phyloP scores from a whole-genome alignment of 768 basidiomycete species.

The Amanita fuliginea region DNA sequence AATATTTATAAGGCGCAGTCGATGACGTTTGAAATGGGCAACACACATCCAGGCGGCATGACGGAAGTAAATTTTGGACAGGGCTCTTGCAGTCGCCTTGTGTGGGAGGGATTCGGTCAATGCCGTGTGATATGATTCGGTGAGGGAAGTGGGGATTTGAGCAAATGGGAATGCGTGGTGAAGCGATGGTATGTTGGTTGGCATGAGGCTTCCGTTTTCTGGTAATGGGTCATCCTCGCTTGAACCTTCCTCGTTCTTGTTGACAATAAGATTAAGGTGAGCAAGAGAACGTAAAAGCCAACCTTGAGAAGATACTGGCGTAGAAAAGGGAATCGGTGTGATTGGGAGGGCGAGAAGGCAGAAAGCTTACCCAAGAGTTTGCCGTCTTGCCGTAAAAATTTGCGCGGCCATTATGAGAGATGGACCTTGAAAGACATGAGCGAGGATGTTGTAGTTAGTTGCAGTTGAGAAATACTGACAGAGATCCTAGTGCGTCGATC shows the following conservation, averaged over 20 bases:
- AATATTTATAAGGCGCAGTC: background rate
- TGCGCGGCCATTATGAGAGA: slow-evolving; percentile 49
- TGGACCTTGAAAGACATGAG: slow-evolving; percentile 29
- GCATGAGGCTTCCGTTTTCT: slow-evolving; percentile 27
- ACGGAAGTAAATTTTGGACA: slow-evolving; percentile 46
- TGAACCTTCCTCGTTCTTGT: slow-evolving; percentile 46
- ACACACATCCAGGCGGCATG: slow-evolving; percentile 68
- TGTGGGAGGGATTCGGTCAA: slow-evolving; percentile 38
- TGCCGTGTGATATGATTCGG: slow-evolving; percentile 29
- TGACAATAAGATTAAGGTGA: slow-evolving; percentile 3
- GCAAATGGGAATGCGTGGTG: slow-evolving; percentile 51
- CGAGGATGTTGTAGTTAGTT: background rate
- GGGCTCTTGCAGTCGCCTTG: slow-evolving; percentile 21
- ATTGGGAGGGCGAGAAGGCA: slow-evolving; percentile 5
- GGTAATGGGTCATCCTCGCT: slow-evolving; percentile 38
- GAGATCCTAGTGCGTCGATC: slow-evolving; percentile 53
- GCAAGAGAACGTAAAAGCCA: slow-evolving; percentile 11
- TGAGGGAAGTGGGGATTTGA: slow-evolving; percentile 27
- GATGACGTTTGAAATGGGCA: background rate
- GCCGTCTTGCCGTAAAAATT: slow-evolving; percentile 59
- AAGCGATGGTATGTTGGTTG: slow-evolving; percentile 48
- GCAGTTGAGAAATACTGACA: slow-evolving; percentile 27
- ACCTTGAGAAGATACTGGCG: slow-evolving; percentile 57
- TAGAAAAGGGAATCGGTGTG: slow-evolving; percentile 9
- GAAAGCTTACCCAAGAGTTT: slow-evolving; percentile 51